Evolutionary conservation across 108 stramenopile genomes (phyloP).

Genomic region (Pseudonitzschia multiseries): DNA sequence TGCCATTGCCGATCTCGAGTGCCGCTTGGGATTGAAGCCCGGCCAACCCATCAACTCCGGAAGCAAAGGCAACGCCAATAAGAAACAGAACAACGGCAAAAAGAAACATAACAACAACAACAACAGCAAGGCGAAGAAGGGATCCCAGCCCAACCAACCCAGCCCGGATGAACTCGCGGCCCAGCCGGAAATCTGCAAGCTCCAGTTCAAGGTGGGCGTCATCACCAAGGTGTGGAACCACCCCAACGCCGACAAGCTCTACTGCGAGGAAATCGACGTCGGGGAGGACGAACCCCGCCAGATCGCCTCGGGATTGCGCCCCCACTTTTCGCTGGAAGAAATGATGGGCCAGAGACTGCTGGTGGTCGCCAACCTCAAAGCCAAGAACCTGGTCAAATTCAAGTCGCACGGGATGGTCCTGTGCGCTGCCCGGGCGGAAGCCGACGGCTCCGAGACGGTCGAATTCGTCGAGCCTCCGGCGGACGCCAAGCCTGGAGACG

Average conservation of each 20-base stretch:
- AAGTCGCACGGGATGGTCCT: slow-evolving; percentile 98
- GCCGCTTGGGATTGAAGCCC: slow-evolving; percentile 67
- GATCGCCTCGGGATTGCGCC: slow-evolving; percentile 76
- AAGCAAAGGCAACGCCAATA: slow-evolving; percentile 24
- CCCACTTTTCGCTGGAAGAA: slow-evolving; percentile 85
- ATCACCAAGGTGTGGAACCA: slow-evolving; percentile 96
- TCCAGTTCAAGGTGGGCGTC: slow-evolving; percentile 88
- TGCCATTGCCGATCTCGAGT: slow-evolving; percentile 79
- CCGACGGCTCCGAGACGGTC: slow-evolving; percentile 75
- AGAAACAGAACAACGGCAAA: slow-evolving; percentile 19
- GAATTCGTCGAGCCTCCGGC: slow-evolving; percentile 95
- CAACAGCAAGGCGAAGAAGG: slow-evolving; percentile 27
- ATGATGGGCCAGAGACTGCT: slow-evolving; percentile 91
- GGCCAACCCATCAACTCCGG: slow-evolving; percentile 35
- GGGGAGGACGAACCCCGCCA: slow-evolving; percentile 74
- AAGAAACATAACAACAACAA: slow-evolving; percentile 24
- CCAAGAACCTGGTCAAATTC: slow-evolving; percentile 96
- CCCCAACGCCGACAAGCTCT: slow-evolving; percentile 94
- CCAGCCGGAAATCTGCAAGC: slow-evolving; percentile 80
- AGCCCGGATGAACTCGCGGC: slow-evolving; percentile 29
- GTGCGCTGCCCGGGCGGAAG: slow-evolving; percentile 77
- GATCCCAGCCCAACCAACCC: slow-evolving; percentile 19
- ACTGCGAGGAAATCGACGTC: slow-evolving; percentile 96
- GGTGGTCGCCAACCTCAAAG: slow-evolving; percentile 96
- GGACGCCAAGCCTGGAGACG: slow-evolving; percentile 88